phyloP scores from a whole-genome alignment of 179 eudicot genomes.

The Spergularia azorica region DNA sequence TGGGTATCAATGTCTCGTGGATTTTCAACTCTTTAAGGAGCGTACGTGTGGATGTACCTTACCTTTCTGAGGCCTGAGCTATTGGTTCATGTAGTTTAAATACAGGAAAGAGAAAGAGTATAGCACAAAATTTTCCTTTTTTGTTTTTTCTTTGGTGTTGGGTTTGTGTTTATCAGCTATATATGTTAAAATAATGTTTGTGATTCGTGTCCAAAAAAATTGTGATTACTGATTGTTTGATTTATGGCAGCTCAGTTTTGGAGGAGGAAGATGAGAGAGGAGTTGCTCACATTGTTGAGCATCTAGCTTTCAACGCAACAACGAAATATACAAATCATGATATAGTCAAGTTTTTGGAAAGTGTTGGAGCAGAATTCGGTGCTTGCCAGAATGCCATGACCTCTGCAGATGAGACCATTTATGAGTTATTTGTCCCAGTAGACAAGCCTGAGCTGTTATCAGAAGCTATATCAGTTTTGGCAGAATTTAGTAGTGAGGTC shows the following conservation, averaged over 20 bases:
- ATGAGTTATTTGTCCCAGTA: conserved; percentile 90
- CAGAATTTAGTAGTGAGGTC: conserved; percentile 91
- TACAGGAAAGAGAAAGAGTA: neutral
- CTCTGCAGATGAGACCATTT: conserved; percentile 80
- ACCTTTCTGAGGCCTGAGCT: neutral
- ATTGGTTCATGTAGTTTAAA: neutral
- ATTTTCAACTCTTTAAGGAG: neutral
- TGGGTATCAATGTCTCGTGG: neutral
- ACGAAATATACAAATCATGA: conserved; percentile 83
- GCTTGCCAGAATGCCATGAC: conserved; percentile 93
- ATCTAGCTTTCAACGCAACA: conserved; percentile 93
- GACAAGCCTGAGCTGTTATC: conserved; percentile 85
- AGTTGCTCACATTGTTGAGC: conserved; percentile 93
- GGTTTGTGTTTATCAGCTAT: neutral
- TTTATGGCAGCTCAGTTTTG: conserved; percentile 84
- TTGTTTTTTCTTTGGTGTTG: neutral
- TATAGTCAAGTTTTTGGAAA: conserved; percentile 81
- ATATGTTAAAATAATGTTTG: neutral
- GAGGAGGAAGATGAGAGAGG: conserved; percentile 95
- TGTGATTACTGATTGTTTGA: conserved; percentile 32
- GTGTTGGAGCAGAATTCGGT: conserved; percentile 92
- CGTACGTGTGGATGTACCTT: neutral
- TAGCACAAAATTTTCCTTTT: neutral
- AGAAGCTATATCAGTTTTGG: conserved; percentile 77
- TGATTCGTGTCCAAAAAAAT: neutral